Evolutionary conservation across 2,329 filamentous ascomycete species (phyloP).

Genomic region (Colletotrichum sp.): DNA sequence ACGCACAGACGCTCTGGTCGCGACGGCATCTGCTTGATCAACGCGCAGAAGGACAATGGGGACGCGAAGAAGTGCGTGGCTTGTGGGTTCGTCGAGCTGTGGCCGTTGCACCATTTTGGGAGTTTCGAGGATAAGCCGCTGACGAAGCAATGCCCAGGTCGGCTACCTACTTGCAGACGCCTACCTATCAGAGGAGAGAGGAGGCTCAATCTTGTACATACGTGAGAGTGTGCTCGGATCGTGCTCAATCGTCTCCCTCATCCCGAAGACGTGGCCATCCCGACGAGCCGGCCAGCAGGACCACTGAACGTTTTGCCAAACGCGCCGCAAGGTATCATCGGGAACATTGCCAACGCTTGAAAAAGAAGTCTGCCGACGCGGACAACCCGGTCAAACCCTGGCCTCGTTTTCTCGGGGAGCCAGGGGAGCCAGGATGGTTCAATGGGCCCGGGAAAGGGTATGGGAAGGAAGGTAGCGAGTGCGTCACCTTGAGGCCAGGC

Average conservation of each 20-base stretch:
- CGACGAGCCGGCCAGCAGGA: not conserved
- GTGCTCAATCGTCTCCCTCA: not conserved
- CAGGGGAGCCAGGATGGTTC: not conserved
- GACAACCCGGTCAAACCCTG: constrained; percentile 3
- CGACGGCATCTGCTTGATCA: not conserved
- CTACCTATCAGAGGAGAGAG: not conserved
- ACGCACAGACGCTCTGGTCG: not conserved
- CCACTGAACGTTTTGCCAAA: not conserved
- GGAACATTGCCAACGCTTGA: not conserved
- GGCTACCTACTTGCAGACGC: not conserved
- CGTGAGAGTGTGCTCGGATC: not conserved
- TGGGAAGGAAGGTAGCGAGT: not conserved
- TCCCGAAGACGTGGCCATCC: not conserved
- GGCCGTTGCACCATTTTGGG: not conserved
- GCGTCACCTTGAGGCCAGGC: constrained; percentile 10
- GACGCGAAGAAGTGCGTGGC: not conserved
- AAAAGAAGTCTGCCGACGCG: not conserved
- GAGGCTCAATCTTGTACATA: not conserved
- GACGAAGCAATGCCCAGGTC: not conserved
- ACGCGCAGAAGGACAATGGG: not conserved
- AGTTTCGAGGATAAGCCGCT: not conserved
- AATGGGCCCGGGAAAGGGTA: not conserved
- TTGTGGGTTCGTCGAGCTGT: not conserved
- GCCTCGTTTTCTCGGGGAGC: not conserved
- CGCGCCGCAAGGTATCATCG: not conserved